A percentile compares a stretch with the other conserved stretches of the same genome.
Conservation (phyloP, 352 stramenopile species). For the Phytophthora tentaculata region DNA sequence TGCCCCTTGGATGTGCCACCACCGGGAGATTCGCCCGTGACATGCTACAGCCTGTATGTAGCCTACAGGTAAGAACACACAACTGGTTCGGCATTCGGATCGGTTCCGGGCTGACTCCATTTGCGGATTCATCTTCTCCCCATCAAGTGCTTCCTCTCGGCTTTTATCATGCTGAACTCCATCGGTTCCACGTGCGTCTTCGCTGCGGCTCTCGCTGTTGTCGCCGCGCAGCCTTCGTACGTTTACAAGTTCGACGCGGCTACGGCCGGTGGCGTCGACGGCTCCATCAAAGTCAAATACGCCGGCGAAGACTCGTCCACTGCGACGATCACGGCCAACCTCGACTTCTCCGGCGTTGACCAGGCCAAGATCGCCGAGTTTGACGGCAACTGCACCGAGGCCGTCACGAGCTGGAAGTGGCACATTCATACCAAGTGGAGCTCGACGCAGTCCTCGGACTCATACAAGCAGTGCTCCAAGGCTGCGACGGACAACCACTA, state of each 20-base stretch:
- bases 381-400: conserved; percentile 48
- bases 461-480: conserved; percentile 51
- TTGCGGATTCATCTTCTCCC: conserved; percentile 6
- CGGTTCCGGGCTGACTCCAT: neutral
- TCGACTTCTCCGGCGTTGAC: conserved; percentile 52
- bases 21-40: conserved; percentile 1
- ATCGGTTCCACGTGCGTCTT: conserved; percentile 18
- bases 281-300: conserved; percentile 50
- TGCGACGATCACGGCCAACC: conserved; percentile 40
- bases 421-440: conserved; percentile 64
- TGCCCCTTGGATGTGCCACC: neutral
- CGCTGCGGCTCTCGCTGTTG: conserved; percentile 10
- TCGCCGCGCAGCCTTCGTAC: conserved; percentile 32
- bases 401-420: conserved; percentile 57
- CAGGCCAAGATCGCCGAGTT: conserved; percentile 29
- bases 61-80: neutral
- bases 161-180: conserved; percentile 13
- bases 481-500: conserved; percentile 59
- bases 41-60: neutral
- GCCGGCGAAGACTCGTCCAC: conserved; percentile 29
- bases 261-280: conserved; percentile 40
- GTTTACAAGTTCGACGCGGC: conserved; percentile 52
- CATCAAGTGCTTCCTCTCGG: conserved; percentile 4
- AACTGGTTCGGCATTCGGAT: neutral
- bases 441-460: conserved; percentile 39